Conservation (phyloP, 768 basidiomycete species). For the Suillus tomentosus region DNA sequence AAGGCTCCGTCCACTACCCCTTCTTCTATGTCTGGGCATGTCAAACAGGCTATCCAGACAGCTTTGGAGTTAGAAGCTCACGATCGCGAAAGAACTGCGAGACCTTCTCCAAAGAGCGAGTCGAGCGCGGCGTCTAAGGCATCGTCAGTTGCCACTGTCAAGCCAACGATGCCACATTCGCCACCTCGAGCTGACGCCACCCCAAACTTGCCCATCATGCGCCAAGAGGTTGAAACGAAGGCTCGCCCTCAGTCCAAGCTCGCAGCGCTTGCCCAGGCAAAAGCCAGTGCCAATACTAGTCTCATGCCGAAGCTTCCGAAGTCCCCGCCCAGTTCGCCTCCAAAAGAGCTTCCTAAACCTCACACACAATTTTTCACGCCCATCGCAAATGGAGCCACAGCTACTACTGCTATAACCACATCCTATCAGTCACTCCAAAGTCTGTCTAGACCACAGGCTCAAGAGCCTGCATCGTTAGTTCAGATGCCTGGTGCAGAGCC, state of each 20-base stretch:
- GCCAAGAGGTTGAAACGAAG: slow-evolving; percentile 21
- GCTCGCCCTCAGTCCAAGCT: slow-evolving; percentile 66
- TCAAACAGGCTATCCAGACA: slow-evolving; percentile 66
- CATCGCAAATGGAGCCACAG: slow-evolving; percentile 81
- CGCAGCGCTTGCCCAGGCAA: slow-evolving; percentile 70
- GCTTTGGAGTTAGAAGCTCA: slow-evolving; percentile 63
- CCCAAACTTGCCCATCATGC: slow-evolving; percentile 15
- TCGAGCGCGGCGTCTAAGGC: slow-evolving; percentile 21
- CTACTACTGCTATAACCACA: slow-evolving; percentile 82
- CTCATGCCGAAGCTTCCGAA: slow-evolving; percentile 29
- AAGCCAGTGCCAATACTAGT: slow-evolving; percentile 28
- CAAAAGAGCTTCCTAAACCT: slow-evolving; percentile 42
- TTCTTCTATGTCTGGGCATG: slow-evolving; percentile 60
- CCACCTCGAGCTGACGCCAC: slow-evolving; percentile 26
- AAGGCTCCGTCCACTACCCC: slow-evolving; percentile 32
- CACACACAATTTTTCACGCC: slow-evolving; percentile 75
- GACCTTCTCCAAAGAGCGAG: slow-evolving; percentile 10
- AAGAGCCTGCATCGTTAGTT: slow-evolving; percentile 24
- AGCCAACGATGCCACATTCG: slow-evolving; percentile 22
- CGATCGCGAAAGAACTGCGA: slow-evolving; percentile 34
- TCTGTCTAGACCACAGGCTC: slow-evolving; percentile 43
- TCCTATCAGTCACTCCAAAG: slow-evolving; percentile 73
- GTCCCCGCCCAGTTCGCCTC: slow-evolving; percentile 25
- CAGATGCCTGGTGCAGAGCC: slow-evolving; percentile 35
- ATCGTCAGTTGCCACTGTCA: slow-evolving; percentile 27